A percentile compares a stretch with the other conserved stretches of the same genome.
These are phyloP conservation scores for Planoprotostelium fungivorum DNA, from an alignment of 78 protist genomes.

Conservation along the genomic window DNA sequence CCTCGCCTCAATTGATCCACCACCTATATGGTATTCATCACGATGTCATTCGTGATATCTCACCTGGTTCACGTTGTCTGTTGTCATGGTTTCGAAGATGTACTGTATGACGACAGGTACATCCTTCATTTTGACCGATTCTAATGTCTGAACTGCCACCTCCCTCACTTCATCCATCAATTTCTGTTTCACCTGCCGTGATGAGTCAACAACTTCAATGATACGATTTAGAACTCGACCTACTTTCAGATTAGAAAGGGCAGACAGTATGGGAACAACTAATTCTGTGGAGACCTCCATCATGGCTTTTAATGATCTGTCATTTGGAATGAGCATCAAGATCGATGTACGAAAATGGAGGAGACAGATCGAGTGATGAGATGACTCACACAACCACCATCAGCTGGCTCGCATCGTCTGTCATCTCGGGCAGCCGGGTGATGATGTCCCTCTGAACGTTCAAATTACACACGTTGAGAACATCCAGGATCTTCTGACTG, in stretches of 20 bases:
- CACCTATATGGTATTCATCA: not conserved
- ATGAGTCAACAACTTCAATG: not conserved
- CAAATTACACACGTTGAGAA: not conserved
- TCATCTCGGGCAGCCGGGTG: not conserved
- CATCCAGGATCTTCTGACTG: not conserved
- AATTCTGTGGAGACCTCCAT: not conserved
- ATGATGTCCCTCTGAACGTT: not conserved
- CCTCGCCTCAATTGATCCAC: not conserved
- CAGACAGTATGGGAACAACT: not conserved
- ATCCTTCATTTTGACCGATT: not conserved
- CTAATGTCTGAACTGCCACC: not conserved
- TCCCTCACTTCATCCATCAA: not conserved
- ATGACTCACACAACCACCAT: not conserved
- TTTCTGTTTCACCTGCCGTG: not conserved
- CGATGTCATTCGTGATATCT: not conserved
- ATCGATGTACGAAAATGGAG: too few species aligned
- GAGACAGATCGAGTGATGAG: too few species aligned
- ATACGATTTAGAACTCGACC: not conserved
- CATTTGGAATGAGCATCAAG: too few species aligned
- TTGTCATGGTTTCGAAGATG: not conserved
- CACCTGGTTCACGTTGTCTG: not conserved
- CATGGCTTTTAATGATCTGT: not conserved
- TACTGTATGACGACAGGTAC: not conserved
- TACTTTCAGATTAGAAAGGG: not conserved
- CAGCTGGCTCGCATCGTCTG: not conserved